Percentiles rank a stretch among this genome's conserved stretches.
phyloP scores from a whole-genome alignment of 2,329 filamentous ascomycete genomes.

The Elsinoe ampelina region DNA sequence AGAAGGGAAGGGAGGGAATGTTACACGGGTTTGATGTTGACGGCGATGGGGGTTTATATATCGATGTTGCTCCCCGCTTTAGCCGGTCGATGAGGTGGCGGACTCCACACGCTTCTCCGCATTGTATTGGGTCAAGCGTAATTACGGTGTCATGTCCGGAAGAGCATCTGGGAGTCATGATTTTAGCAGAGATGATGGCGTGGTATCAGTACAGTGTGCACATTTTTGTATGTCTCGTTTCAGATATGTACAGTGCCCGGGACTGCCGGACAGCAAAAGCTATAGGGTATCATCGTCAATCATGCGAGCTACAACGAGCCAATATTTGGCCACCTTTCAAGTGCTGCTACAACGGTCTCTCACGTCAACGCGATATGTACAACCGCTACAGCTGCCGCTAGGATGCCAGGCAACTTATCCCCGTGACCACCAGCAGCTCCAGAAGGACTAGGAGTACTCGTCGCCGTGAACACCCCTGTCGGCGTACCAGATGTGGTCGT shows the following conservation, averaged over 20 bases:
- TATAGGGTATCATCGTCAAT: not conserved
- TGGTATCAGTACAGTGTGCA: not conserved
- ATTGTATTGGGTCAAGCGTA: not conserved
- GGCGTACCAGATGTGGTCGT: constrained; percentile 14
- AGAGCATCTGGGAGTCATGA: not conserved
- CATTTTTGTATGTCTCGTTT: not conserved
- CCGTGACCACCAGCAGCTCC: constrained; percentile 15
- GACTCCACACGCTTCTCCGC: not conserved
- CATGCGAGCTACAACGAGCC: too few species aligned
- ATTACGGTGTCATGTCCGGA: constrained; percentile 3
- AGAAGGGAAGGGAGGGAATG: not conserved
- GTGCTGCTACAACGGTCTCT: not conserved
- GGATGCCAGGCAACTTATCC: not conserved
- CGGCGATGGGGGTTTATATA: not conserved
- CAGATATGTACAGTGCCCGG: not conserved
- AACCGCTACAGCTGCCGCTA: not conserved
- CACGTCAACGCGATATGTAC: not conserved
- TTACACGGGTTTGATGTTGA: too few species aligned
- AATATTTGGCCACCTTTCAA: too few species aligned
- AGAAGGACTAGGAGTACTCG: constrained; percentile 26
- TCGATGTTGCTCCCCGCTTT: not conserved
- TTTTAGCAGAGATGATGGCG: not conserved
- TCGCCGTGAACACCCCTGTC: constrained; percentile 32
- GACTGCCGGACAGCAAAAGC: not conserved
- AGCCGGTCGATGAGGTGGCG: not conserved